Percentiles rank a stretch among this genome's conserved stretches.
phyloP scores from a whole-genome alignment of 2,329 filamentous ascomycete species.

The Tolypocladium ovalisporum region DNA sequence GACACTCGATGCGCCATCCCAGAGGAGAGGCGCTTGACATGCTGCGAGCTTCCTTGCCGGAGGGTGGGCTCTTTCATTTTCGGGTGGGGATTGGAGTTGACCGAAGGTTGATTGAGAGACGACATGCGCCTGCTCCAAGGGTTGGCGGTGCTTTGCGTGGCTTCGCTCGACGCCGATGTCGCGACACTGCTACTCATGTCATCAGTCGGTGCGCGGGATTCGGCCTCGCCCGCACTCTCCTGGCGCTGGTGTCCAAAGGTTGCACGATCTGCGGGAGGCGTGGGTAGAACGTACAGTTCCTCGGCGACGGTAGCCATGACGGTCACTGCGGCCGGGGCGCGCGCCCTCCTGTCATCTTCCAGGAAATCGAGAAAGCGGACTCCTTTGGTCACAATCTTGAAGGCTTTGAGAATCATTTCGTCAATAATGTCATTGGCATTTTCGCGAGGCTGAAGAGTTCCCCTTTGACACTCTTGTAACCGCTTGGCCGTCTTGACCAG shows the following conservation, averaged over 20 bases:
- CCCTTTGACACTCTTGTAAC: slow-evolving; percentile 62
- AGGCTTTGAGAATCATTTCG: slow-evolving; percentile 87
- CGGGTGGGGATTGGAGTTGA: slow-evolving; percentile 12
- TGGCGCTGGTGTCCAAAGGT: slow-evolving; percentile 31
- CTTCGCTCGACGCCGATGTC: slow-evolving; percentile 24
- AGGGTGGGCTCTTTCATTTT: slow-evolving; percentile 19
- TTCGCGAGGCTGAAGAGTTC: slow-evolving; percentile 33
- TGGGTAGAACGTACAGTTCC: slow-evolving; percentile 48
- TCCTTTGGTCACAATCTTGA: slow-evolving; percentile 84
- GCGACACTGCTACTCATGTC: slow-evolving; percentile 21
- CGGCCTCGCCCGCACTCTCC: slow-evolving; percentile 24
- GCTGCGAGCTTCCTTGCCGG: slow-evolving; percentile 24
- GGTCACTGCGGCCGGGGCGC: slow-evolving; percentile 42
- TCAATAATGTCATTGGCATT: slow-evolving; percentile 70
- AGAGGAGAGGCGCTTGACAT: slow-evolving; percentile 37
- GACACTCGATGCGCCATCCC: slow-evolving; percentile 65
- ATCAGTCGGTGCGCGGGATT: slow-evolving; percentile 23
- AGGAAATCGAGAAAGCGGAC: slow-evolving; percentile 84
- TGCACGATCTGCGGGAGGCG: slow-evolving; percentile 49
- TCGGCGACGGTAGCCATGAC: slow-evolving; percentile 50
- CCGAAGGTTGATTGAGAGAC: slow-evolving; percentile 26
- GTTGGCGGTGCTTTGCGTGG: slow-evolving; percentile 20
- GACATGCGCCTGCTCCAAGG: slow-evolving; percentile 36
- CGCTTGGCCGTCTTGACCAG: slow-evolving; percentile 83
- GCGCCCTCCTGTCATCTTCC: slow-evolving; percentile 48